Base-by-base conservation (phyloP, 2,329 filamentous ascomycete species). In the Neofusicoccum ribis region DNA sequence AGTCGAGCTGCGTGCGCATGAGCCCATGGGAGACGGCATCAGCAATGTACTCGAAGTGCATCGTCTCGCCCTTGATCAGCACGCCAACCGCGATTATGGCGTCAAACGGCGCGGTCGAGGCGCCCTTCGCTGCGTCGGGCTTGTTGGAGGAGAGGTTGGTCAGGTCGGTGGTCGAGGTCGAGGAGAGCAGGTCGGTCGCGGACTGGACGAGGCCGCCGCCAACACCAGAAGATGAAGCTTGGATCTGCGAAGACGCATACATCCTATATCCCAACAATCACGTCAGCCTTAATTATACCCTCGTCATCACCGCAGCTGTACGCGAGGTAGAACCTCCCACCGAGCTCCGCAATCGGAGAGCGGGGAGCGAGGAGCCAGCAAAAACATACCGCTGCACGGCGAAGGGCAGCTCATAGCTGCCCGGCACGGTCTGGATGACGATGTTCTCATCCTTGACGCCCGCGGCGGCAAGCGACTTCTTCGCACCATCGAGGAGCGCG, bases 31-130 rank as follows among this genome's bases (percentile, higher is more conserved):
- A 92, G 6, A 96, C 93, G 46, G 92, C 88, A 69, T 98, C 95
- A 47, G 93, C 86, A 72, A 99, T 99, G 82, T 99, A 98, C 81
- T 99, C 95, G 74, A 99, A 99, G 81, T 99, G 95, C 93, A 97
- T 97, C 6, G 95, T 98, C 80, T 96, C 91, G 77, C 95, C 95
- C 83, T 99, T 99, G 82, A 99, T 97, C 67, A 99, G 87, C 65
- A 97, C 93, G 64, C 95, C 95, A 70, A 99, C 91, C 62, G 95
- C 93, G 70, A 99, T 93, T 69, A 99, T 88, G 68, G 95, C 95
- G 76, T 98, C 94, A 73, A 98, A 98, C 20, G 92, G 87, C 58
- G 64, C 83, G 80, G 65, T 85, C 80, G 67, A 82, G 72, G 70
- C 65, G n/a, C 70, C 63, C 23, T 68, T 59, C n/a, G 37, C n/a